Conservation (phyloP, 129 eudicot species). For the Saussurea involucrata region DNA sequence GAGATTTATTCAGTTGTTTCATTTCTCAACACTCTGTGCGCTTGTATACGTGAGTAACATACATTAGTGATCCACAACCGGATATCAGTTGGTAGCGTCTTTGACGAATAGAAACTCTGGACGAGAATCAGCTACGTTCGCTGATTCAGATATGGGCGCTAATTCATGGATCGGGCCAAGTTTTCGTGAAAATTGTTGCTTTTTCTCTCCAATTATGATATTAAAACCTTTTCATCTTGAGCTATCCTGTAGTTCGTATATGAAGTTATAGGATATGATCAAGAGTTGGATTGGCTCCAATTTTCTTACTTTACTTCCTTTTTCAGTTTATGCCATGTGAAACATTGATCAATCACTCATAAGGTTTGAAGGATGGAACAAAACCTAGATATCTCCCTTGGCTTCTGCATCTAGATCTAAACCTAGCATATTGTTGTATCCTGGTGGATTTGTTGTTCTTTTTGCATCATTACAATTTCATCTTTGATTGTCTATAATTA, state of each 20-base stretch:
- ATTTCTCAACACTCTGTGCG: background rate
- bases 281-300: conserved; percentile 4
- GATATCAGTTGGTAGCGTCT: background rate
- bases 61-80: background rate
- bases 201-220: background rate
- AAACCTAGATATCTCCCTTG: background rate
- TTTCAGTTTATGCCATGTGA: background rate
- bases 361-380: background rate
- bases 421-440: background rate
- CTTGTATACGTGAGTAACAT: background rate
- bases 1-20: background rate
- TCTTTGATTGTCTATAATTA: background rate
- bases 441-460: background rate
- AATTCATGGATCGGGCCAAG: background rate
- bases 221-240: conserved; percentile 5
- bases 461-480: background rate
- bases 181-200: background rate
- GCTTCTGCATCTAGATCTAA: conserved; percentile 20
- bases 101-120: background rate
- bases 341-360: background rate
- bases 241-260: background rate
- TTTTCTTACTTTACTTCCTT: background rate
- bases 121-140: background rate
- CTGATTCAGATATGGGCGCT: background rate
- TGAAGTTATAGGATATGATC: background rate